phyloP scores from a whole-genome alignment of 2,329 filamentous ascomycete genomes.

The Xylaria hypoxylon region DNA sequence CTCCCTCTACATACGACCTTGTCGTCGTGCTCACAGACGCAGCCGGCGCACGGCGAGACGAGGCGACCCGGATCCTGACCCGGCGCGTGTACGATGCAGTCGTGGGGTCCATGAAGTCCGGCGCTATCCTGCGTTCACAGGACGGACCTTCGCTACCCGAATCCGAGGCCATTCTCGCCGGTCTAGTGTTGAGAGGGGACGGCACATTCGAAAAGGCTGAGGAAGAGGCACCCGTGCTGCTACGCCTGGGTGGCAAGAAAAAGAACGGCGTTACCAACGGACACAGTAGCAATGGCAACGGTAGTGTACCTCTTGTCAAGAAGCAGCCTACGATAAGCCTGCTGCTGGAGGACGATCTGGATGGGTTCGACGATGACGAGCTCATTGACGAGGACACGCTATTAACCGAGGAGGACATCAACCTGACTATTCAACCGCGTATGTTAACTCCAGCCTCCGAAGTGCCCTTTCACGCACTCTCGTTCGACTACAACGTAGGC shows the following conservation, averaged over 20 bases:
- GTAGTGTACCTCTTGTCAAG: constrained; percentile 53
- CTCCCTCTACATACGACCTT: constrained; percentile 81
- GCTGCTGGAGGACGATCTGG: constrained; percentile 67
- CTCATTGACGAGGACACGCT: constrained; percentile 92
- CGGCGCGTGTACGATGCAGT: constrained; percentile 76
- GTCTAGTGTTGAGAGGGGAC: constrained; percentile 72
- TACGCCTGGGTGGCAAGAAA: constrained; percentile 73
- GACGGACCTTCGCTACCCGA: constrained; percentile 67
- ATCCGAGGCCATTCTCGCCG: constrained; percentile 83
- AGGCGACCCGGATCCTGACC: constrained; percentile 73
- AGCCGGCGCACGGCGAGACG: constrained; percentile 71
- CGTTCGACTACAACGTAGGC: constrained; percentile 9
- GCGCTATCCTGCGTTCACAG: constrained; percentile 76
- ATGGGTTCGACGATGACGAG: constrained; percentile 79
- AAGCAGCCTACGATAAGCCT: constrained; percentile 73
- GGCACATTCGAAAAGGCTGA: constrained; percentile 79
- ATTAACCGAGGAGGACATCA: constrained; percentile 85
- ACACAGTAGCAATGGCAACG: constrained; percentile 52
- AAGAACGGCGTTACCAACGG: constrained; percentile 53
- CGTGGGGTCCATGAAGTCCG: constrained; percentile 76
- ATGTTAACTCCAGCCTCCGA: constrained; percentile 55
- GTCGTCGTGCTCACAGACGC: constrained; percentile 86
- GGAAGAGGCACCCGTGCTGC: constrained; percentile 66
- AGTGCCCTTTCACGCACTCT: background rate
- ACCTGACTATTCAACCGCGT: constrained; percentile 83